phyloP scores from a whole-genome alignment of 352 stramenopile species.

The Globisporangium echinulatum region DNA sequence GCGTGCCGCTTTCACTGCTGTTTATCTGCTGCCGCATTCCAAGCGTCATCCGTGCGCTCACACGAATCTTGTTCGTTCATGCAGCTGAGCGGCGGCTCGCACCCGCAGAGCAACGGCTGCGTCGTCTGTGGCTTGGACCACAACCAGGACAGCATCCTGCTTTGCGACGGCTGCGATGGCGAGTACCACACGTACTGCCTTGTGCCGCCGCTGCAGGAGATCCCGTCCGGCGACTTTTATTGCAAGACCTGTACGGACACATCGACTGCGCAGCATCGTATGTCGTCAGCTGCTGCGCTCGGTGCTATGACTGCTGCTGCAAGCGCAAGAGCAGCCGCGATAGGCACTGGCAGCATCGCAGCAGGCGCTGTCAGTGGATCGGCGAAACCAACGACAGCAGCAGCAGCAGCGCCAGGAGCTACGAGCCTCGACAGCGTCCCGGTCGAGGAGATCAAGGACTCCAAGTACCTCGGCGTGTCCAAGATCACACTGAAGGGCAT shows the following conservation, averaged over 20 bases:
- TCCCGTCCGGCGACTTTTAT: slow-evolving; percentile 78
- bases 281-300: slow-evolving; percentile 11
- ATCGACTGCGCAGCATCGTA: slow-evolving; percentile 32
- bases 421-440: slow-evolving; percentile 13
- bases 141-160: slow-evolving; percentile 73
- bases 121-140: slow-evolving; percentile 63
- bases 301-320: neutral
- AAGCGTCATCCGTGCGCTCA: too few species aligned
- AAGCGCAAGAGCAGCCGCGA: neutral
- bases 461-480: slow-evolving; percentile 74
- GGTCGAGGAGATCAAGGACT: slow-evolving; percentile 50
- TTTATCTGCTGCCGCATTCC: too few species aligned
- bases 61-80: neutral
- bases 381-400: too few species aligned
- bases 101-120: slow-evolving; percentile 45
- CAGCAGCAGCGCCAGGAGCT: neutral
- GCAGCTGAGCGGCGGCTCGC: slow-evolving; percentile 8
- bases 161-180: slow-evolving; percentile 80
- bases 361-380: slow-evolving; percentile 3
- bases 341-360: neutral
- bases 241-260: slow-evolving; percentile 61
- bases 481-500: slow-evolving; percentile 75
- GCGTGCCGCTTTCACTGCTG: too few species aligned
- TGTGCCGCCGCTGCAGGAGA: slow-evolving; percentile 57
- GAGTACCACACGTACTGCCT: slow-evolving; percentile 87